phyloP scores from a whole-genome alignment of 2,329 filamentous ascomycete species.

The Coccinonectria pachysandricola region DNA sequence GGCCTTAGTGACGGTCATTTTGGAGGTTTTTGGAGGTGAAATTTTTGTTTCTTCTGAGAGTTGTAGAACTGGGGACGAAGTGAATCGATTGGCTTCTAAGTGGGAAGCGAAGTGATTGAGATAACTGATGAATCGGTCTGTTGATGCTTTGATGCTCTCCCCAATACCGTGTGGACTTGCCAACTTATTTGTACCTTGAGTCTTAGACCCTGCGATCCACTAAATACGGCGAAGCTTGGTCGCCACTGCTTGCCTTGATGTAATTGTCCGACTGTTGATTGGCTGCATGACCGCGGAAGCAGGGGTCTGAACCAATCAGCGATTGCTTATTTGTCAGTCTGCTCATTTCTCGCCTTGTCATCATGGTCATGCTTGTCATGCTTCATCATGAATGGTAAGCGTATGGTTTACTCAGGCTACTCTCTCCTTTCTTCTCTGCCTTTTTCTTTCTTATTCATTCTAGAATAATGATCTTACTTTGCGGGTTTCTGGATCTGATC shows the following conservation, averaged over 20 bases:
- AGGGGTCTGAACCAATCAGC: conserved; percentile 15
- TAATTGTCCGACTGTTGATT: conserved; percentile 11
- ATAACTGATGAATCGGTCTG: too few species aligned
- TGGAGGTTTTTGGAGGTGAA: conserved; percentile 8
- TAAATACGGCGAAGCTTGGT: too few species aligned
- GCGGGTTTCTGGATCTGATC: too few species aligned
- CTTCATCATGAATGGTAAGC: too few species aligned
- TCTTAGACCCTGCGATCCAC: too few species aligned
- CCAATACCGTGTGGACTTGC: conserved; percentile 2
- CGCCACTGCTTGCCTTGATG: background rate
- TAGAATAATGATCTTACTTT: too few species aligned
- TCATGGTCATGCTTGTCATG: too few species aligned
- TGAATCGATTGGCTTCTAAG: background rate
- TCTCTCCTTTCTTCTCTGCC: conserved; percentile 2
- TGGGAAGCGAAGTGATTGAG: too few species aligned
- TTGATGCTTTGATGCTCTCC: too few species aligned
- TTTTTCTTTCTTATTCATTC: too few species aligned
- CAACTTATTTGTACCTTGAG: conserved; percentile 19
- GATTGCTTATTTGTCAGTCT: conserved; percentile 17
- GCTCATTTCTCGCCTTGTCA: conserved; percentile 5
- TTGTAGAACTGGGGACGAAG: background rate
- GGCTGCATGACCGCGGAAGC: too few species aligned
- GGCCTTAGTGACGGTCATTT: conserved; percentile 24
- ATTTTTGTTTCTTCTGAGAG: background rate
- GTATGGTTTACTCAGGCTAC: too few species aligned